A percentile compares a stretch with the other conserved stretches of the same genome.
Evolutionary conservation across 2,329 filamentous ascomycete species (phyloP).

Genomic region (Pyrenophora graminea): DNA sequence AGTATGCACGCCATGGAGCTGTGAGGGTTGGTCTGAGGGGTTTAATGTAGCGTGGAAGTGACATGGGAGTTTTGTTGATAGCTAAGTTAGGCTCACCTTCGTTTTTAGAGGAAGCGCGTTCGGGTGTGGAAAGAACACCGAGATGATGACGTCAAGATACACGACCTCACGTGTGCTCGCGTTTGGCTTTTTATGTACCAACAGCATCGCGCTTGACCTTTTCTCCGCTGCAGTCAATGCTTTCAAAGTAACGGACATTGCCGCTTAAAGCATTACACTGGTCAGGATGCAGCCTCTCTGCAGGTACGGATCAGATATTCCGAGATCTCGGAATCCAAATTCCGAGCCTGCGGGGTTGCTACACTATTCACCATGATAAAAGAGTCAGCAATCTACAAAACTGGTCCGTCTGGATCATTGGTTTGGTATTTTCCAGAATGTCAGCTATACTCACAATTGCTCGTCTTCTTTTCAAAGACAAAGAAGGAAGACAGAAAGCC

Average conservation of each 20-base stretch:
- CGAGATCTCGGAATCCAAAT: constrained; percentile 13
- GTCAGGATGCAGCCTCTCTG: not conserved
- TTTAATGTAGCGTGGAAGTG: not conserved
- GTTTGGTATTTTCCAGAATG: constrained; percentile 9
- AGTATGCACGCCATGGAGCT: constrained; percentile 9
- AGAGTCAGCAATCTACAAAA: not conserved
- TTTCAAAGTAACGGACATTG: not conserved
- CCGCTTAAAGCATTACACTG: not conserved
- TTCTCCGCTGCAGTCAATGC: too few species aligned
- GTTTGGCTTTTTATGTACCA: not conserved
- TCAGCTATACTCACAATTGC: constrained; percentile 27
- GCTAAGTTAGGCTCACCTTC: not conserved
- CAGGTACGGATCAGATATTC: constrained; percentile 14
- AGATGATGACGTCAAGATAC: constrained; percentile 27
- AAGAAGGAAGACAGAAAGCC: constrained; percentile 16
- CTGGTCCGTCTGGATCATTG: not conserved
- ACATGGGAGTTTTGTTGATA: constrained; percentile 6
- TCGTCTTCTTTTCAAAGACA: constrained; percentile 22
- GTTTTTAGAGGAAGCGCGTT: constrained; percentile 3
- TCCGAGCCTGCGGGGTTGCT: constrained; percentile 15
- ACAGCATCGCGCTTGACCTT: too few species aligned
- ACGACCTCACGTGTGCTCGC: constrained; percentile 20
- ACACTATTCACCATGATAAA: not conserved
- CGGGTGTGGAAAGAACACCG: not conserved
- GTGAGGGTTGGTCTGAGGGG: not conserved